Base-by-base conservation (phyloP, 176 grass and related monocot species). In the Zizania latifolia region DNA sequence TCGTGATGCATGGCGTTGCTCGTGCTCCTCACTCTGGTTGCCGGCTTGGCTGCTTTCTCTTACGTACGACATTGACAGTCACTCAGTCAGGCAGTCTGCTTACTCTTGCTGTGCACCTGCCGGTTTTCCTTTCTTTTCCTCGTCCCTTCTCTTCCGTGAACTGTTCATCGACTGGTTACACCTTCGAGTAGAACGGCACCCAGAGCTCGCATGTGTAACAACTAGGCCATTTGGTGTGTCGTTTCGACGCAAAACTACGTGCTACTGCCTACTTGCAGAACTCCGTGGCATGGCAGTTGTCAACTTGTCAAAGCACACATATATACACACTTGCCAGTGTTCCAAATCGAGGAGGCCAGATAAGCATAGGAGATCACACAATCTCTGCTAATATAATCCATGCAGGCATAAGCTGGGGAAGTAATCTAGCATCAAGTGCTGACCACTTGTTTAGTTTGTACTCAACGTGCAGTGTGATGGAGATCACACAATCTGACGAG, bases 361-460 rank as follows among this genome's bases (percentile, higher is more conserved):
- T 29, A n/a, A 66, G 17, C 76, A 16, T 67, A 16, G 76, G 61
- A 80, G 50, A 68, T 1, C 34, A 32, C 83, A 60, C 50, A n/a
- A n/a, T n/a, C n/a, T n/a, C n/a, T n/a, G 6, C 15, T 53, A 53
- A 21, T 53, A 53, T 22, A 22, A 17, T 53, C 8, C 48, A 6
- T 53, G n/a, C 6, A 53, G n/a, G 48, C 48, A n/a, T 53, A 53
- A 53, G 48, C 48, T 53, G 48, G 48, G 28, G 1, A 3, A 2
- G 23, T 35, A 36, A 71, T 22, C 19, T 10, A 53, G 48, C 48
- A 53, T 71, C 45, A 71, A 71, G 46, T 5, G 69, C 1, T 10
- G 34, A 19, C 50, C 70, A 72, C 32, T 37, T 72, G 48, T 15
- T 36, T 34, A 23, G 2, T 22, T 53, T 9, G 2, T 17, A 9